phyloP scores from a whole-genome alignment of 108 stramenopile species.

The Chaetoceros muelleri region DNA sequence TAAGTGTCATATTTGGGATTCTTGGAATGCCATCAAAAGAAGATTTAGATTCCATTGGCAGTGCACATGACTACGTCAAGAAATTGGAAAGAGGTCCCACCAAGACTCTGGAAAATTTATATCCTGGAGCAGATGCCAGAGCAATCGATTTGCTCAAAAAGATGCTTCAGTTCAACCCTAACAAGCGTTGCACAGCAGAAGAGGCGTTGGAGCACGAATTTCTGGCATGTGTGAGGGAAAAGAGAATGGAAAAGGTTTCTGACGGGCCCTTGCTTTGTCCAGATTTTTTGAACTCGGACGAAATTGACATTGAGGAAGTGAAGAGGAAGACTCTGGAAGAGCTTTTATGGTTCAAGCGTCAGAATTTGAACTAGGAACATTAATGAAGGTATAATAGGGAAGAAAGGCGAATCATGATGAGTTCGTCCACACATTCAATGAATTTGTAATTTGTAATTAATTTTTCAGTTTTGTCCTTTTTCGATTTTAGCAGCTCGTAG shows the following conservation, averaged over 20 bases:
- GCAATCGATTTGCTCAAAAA: conserved; percentile 83
- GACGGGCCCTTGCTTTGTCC: conserved; percentile 47
- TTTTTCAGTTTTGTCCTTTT: no score
- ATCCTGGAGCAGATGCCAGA: conserved; percentile 61
- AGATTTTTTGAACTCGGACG: conserved; percentile 50
- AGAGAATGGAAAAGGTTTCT: conserved; percentile 40
- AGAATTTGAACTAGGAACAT: background rate
- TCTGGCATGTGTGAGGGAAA: conserved; percentile 60
- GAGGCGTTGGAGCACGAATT: conserved; percentile 92
- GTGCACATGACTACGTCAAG: conserved; percentile 39
- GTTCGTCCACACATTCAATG: no score
- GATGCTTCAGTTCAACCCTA: conserved; percentile 94
- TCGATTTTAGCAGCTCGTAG: no score
- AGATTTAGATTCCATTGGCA: conserved; percentile 67
- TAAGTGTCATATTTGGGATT: conserved; percentile 94
- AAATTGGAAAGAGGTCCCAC: conserved; percentile 40
- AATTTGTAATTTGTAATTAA: no score
- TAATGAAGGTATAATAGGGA: background rate
- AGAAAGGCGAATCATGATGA: no score
- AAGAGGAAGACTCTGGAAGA: conserved; percentile 72
- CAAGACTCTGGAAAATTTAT: conserved; percentile 46
- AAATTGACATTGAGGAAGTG: conserved; percentile 50
- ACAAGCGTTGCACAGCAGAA: conserved; percentile 75
- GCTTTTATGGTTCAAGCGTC: conserved; percentile 53
- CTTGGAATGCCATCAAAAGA: conserved; percentile 86